These are phyloP conservation scores for Aechmea fasciata DNA, from an alignment of 176 grass and related monocot genomes.

Conservation along the genomic window DNA sequence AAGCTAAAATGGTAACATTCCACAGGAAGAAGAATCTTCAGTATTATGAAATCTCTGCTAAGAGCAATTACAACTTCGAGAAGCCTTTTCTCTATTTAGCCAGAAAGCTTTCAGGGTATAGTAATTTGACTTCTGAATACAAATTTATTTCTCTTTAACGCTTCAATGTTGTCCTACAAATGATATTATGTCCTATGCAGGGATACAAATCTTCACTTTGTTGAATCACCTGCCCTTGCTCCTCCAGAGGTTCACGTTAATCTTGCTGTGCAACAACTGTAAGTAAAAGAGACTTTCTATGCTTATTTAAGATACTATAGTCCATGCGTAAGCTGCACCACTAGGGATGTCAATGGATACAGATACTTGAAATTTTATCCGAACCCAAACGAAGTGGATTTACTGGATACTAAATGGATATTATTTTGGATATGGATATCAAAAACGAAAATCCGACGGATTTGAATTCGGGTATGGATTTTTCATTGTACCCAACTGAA, in stretches of 20 bases:
- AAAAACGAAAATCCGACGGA: too few species aligned
- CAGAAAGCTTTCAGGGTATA: conserved; percentile 16
- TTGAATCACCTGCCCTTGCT: conserved; percentile 15
- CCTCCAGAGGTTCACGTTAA: conserved; percentile 16
- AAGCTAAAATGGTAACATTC: conserved; percentile 17
- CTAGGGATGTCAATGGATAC: too few species aligned
- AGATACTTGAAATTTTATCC: too few species aligned
- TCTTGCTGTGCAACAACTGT: conserved; percentile 9
- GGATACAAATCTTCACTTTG: conserved; percentile 14
- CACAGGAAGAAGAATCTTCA: conserved; percentile 22
- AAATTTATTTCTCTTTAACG: neutral
- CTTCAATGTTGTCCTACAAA: neutral
- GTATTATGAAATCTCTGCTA: conserved; percentile 17
- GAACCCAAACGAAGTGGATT: too few species aligned
- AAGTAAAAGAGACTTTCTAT: neutral
- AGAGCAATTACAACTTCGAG: conserved; percentile 24
- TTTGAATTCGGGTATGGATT: too few species aligned
- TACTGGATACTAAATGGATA: too few species aligned
- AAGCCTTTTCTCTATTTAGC: conserved; percentile 20
- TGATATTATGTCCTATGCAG: conserved; percentile 1
- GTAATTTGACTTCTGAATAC: neutral
- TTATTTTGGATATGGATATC: too few species aligned
- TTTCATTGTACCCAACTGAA: too few species aligned
- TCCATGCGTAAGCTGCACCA: neutral
- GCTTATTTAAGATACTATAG: neutral